Conservation (phyloP, 2,329 filamentous ascomycete genomes). For the Trichophyton verrucosum region DNA sequence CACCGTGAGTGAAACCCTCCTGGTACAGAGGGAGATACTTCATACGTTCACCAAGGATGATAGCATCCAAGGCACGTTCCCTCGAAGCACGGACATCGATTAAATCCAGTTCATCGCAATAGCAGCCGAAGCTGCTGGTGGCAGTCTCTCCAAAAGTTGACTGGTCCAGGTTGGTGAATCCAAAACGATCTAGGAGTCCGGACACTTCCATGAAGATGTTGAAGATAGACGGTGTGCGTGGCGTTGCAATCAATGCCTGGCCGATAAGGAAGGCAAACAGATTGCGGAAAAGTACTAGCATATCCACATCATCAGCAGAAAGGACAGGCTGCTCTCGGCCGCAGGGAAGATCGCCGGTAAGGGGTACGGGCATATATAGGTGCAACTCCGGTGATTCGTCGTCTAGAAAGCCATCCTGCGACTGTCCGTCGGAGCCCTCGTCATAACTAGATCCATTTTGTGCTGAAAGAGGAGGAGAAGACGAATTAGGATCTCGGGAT, state of each 20-base stretch:
- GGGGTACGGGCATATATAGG: constrained; percentile 46
- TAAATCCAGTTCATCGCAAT: constrained; percentile 63
- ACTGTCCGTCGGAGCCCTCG: constrained; percentile 37
- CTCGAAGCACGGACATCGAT: constrained; percentile 69
- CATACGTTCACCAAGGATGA: constrained; percentile 83
- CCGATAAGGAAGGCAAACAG: constrained; percentile 53
- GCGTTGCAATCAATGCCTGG: constrained; percentile 48
- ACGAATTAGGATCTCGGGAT: constrained; percentile 17
- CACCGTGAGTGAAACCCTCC: constrained; percentile 82
- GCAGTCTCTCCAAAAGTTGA: constrained; percentile 53
- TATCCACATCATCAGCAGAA: constrained; percentile 42
- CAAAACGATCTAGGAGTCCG: constrained; percentile 44
- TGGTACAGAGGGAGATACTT: constrained; percentile 71
- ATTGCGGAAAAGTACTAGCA: constrained; percentile 48
- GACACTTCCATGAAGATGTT: constrained; percentile 50
- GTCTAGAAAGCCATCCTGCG: constrained; percentile 37
- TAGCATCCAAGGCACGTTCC: constrained; percentile 78
- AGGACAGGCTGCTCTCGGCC: constrained; percentile 21
- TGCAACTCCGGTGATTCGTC: constrained; percentile 39
- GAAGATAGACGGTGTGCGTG: constrained; percentile 43
- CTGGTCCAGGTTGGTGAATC: constrained; percentile 50
- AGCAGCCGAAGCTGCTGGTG: constrained; percentile 40
- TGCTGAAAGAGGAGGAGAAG: constrained; percentile 19
- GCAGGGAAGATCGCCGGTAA: constrained; percentile 38
- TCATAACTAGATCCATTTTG: constrained; percentile 24